A percentile compares a stretch with the other conserved stretches of the same genome.
Evolutionary conservation across 208 protist genomes (phyloP).

Genomic region (Trichomonas tenax): DNA sequence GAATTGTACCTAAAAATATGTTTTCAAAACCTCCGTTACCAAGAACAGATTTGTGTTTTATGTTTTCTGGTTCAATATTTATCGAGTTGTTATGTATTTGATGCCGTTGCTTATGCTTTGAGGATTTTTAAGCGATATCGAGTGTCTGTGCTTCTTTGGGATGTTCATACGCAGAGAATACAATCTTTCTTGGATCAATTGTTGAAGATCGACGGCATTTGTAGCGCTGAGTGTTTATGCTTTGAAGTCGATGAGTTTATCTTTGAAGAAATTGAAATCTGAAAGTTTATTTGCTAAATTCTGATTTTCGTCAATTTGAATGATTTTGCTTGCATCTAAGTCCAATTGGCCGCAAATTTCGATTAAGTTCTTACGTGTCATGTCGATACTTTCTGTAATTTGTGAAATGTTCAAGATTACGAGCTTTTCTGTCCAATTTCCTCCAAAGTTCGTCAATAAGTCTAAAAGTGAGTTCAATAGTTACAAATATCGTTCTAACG

Average conservation of each 20-base stretch:
- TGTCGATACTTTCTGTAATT: background rate
- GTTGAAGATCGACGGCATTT: background rate
- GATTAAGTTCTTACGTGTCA: background rate
- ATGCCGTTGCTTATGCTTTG: too few species aligned
- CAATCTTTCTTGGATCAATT: background rate
- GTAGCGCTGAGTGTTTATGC: background rate
- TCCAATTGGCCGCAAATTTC: background rate
- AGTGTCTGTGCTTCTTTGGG: background rate
- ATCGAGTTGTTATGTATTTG: background rate
- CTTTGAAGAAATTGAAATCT: background rate
- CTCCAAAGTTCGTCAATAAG: background rate
- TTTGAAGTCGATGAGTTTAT: background rate
- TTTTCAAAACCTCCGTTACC: background rate
- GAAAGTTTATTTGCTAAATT: background rate
- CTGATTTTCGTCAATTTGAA: background rate
- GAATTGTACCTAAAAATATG: background rate
- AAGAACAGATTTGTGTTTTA: background rate
- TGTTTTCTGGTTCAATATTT: background rate
- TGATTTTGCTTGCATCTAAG: background rate
- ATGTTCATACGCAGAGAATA: background rate
- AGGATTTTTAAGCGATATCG: background rate
- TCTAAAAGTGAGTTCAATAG: background rate
- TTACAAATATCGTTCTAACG: background rate
- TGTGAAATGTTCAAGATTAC: background rate
- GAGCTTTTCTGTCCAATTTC: background rate